Base-by-base conservation (phyloP, 2,329 filamentous ascomycete species). In the Neonectria punicea region DNA sequence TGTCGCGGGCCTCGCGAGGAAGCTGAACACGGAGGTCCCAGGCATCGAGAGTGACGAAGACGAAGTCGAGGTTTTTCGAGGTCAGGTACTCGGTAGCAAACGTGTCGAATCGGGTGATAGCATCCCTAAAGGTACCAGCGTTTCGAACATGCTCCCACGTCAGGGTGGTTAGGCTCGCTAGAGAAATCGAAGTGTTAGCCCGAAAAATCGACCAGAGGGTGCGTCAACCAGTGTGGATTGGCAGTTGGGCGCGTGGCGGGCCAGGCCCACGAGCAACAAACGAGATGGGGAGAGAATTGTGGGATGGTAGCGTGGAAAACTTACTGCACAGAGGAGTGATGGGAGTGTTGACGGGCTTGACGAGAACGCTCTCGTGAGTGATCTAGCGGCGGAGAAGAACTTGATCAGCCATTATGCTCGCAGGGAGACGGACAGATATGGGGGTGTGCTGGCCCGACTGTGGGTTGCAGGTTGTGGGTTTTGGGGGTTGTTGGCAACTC, bases 131-230 rank as follows among this genome's bases (percentile, higher is more conserved):
- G 73, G 94, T 95, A 73, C 96, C 96, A 79, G 96, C 95, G 81
- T 95, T 97, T 79, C 95, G 92, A 79, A 99, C 96, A 84, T 99
- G 95, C 81, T 99, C 96, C 96, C 96, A 99, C 59, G 96, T 98
- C 75, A 99, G 86, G 71, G 96, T 99, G 50, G 96, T 99, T 80
- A 99, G 86, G 84, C 94, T 98, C 78, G 96, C 94, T 98, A 79
- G 71, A 76, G 68, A 68, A 65, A 58, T 28, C 50, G 47, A 46
- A 46, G 20, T 39, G 63, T 74, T 68, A 75, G 70, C 49, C 57
- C 53, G 62, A 56, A 58, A 56, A 61, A 51, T 47, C 58, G 36
- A 44, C 20, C 20, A 56, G 53, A 65, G 5, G 51, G 22, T 54
- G 61, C 18, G 22, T 53, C n/a, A 51, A 22, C 41, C 18, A 20